Evolutionary conservation across 1,139 yeast genomes (phyloP).

Genomic region (Pichia norvegensis): DNA sequence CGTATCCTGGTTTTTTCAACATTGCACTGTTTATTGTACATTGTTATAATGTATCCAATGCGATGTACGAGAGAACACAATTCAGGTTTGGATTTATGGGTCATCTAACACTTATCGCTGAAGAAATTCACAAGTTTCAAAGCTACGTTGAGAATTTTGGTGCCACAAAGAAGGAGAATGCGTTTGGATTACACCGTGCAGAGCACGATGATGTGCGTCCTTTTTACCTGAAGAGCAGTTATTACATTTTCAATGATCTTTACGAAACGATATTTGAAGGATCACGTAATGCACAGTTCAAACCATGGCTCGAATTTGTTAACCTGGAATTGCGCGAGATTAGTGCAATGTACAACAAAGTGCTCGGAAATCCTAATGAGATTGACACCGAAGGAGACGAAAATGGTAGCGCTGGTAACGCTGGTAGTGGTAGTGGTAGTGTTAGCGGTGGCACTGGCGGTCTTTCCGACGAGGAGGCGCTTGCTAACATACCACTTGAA

Average conservation of each 20-base stretch:
- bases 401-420: not conserved
- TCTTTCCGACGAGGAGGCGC: conserved; percentile 10
- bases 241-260: conserved; percentile 26
- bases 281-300: conserved; percentile 18
- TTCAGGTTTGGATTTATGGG: conserved; percentile 95
- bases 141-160: conserved; percentile 29
- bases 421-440: not conserved
- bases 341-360: conserved; percentile 88
- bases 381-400: conserved; percentile 16
- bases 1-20: conserved; percentile 27
- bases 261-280: conserved; percentile 28
- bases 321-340: conserved; percentile 76
- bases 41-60: conserved; percentile 63
- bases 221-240: conserved; percentile 26
- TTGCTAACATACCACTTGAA: conserved; percentile 13
- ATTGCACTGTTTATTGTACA: conserved; percentile 26
- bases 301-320: conserved; percentile 74
- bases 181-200: conserved; percentile 25
- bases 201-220: conserved; percentile 22
- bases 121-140: conserved; percentile 88
- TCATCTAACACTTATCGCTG: conserved; percentile 88
- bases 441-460: conserved; percentile 12
- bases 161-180: conserved; percentile 26
- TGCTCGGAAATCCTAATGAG: conserved; percentile 62
- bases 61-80: conserved; percentile 40